Evolutionary conservation across 345 rosid species (phyloP), one percentile per base, ranked within the genome.

Genomic region (Dipteronia dyeriana): DNA sequence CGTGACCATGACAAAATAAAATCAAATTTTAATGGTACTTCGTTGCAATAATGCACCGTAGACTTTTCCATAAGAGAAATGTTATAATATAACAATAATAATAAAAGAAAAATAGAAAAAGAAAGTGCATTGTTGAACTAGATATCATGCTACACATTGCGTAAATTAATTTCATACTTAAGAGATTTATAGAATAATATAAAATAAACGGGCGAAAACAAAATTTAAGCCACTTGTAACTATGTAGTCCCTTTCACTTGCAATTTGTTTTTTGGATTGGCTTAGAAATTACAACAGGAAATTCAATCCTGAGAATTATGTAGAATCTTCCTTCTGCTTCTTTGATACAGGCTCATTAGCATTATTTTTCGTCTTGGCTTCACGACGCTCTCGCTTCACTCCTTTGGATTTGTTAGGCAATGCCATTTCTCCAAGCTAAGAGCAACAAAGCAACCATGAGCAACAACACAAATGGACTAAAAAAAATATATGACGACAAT

Each of bases 301-400:
- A 54, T 19, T 72, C 19, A 76, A 22, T 39, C 38, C 34, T 43
- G 31, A 22, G 63, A 67, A 67, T 87, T 79, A 87, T 47, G 72
- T 79, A 3, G 94, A 85, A 62, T 78, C 84, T 86, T 87, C 94
- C 84, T 82, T 92, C 64, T 66, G 89, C 86, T 83, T 97, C 79
- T 97, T 94, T 3, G 87, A 59, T 67, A 89, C 75, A 29, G 43
- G 84, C 72, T 76, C 89, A 14, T 62, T 80, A 16, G 69, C 75
- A 29, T 78, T 76, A 6, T 72, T 76, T 79, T 88, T 91, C 86
- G 70, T 68, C 82, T 89, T 94, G 14, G 90, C 91, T 80, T 94
- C 97, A 23, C 90, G 95, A 0, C 97, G 89, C 82, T 97, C 99
- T 88, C 99, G 90, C 88, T 97, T 97, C 76, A 90, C 80, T 75